Evolutionary conservation across 2,329 filamentous ascomycete genomes (phyloP), one percentile per base, ranked within the genome.

Genomic region (Mollisiaceae sp.): DNA sequence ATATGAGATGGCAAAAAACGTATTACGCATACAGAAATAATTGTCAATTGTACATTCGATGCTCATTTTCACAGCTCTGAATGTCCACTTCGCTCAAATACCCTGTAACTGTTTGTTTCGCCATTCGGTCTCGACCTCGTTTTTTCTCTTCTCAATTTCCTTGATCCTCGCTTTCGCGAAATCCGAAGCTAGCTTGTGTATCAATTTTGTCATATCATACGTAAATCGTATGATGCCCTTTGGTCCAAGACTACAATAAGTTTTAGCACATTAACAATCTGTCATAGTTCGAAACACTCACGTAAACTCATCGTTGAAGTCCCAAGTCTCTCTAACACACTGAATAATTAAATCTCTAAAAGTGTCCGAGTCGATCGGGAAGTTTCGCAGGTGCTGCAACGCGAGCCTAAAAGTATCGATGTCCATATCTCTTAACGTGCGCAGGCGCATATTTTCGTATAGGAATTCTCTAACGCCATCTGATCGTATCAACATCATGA

Each of bases 161-260:
- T n/a, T n/a, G 3, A 50, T 2, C 20, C 22, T 22, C n/a, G 3
- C 8, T 20, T 50, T 50, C 45, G 11, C 11, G 8, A 22, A 22
- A 20, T 50, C 45, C 12, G 45, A 20, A n/a, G 11, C 45, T 1
- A 8, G 5, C n/a, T 14, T 20, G 5, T 22, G 1, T 4, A 50
- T 22, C n/a, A 24, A 1, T 1, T 8, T 22, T 24, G n/a, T 50
- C n/a, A 50, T 24, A 50, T 50, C 45, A 14, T 50, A 50, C 2
- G 45, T 54, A 24, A 54, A 54, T 54, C 50, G 27, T 32, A 54
- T 54, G 50, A 54, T 54, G 3, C 50, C 24, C 32, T 32, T 12
- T 35, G 50, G 24, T 18, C 50, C 50, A 15, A 54, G 50, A n/a
- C 43, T 47, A 22, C 2, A 41, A 41, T 41, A 12, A 39, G 8